Conservation (phyloP, 257 asterid genomes). For the Marsdenia floribunda region DNA sequence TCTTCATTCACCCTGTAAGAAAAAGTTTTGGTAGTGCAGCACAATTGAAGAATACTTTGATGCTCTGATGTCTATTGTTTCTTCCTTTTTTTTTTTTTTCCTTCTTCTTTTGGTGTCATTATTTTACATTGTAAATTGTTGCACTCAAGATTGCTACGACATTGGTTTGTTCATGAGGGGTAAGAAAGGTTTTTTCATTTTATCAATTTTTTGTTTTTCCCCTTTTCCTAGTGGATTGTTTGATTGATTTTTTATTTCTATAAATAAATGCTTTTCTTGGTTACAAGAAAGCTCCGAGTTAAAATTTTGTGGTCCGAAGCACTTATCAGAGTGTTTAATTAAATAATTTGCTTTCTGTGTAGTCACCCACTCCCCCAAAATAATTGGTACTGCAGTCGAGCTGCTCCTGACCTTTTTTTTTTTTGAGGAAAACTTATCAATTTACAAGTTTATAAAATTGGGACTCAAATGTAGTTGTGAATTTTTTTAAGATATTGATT, state of each 20-base stretch:
- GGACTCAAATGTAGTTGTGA: too few species aligned
- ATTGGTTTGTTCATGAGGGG: slow-evolving; percentile 34
- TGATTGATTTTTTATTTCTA: slow-evolving; percentile 25
- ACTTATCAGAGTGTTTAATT: neutral
- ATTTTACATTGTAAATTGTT: slow-evolving; percentile 58
- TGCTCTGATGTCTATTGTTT: slow-evolving; percentile 24
- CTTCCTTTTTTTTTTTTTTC: slow-evolving; percentile 27
- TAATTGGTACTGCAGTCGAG: too few species aligned
- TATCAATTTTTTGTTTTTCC: too few species aligned
- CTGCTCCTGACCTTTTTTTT: too few species aligned
- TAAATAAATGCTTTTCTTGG: slow-evolving; percentile 21
- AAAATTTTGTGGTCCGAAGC: neutral
- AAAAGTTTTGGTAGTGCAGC: slow-evolving; percentile 93
- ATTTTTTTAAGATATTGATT: too few species aligned
- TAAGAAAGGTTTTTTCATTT: slow-evolving; percentile 16
- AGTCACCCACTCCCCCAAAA: too few species aligned
- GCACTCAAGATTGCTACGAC: slow-evolving; percentile 27
- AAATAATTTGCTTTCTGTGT: too few species aligned
- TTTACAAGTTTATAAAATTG: too few species aligned
- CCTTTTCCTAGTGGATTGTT: slow-evolving; percentile 22
- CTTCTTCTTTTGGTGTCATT: slow-evolving; percentile 2
- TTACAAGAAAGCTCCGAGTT: neutral
- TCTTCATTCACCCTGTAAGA: slow-evolving; percentile 73
- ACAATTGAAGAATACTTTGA: slow-evolving; percentile 28
- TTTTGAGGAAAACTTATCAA: too few species aligned